Conservation (phyloP, 176 grass and related monocot genomes). For the Oryza nivara region DNA sequence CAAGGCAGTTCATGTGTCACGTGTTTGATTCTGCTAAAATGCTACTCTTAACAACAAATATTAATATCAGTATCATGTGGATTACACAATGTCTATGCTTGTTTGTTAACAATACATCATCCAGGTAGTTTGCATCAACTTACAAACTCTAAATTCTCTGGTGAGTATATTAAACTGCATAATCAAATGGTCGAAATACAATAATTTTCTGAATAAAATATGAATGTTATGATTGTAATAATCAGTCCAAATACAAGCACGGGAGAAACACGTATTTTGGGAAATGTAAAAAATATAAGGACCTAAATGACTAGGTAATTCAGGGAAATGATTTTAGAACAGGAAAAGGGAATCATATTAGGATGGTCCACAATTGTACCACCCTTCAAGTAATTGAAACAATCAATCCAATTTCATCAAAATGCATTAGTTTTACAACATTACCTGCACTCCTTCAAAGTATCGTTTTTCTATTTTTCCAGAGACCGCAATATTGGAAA, state of each 20-base stretch:
- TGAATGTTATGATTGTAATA: conserved; percentile 7
- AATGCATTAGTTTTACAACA: conserved; percentile 23
- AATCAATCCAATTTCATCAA: conserved; percentile 19
- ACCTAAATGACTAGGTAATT: conserved; percentile 30
- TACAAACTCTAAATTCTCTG: not conserved
- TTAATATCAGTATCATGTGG: conserved; percentile 9
- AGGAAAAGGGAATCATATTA: conserved; percentile 14
- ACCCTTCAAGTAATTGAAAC: conserved; percentile 19
- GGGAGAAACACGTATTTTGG: conserved; percentile 13
- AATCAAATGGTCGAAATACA: conserved; percentile 19
- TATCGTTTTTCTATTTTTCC: conserved; percentile 95
- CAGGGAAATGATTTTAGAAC: conserved; percentile 17
- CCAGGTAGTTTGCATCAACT: not conserved
- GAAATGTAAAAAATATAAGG: not conserved
- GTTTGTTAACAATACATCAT: conserved; percentile 30
- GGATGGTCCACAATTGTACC: conserved; percentile 25
- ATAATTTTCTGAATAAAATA: conserved; percentile 24
- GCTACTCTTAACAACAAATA: not conserved
- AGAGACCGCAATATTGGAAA: conserved; percentile 96
- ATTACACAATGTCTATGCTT: conserved; percentile 22
- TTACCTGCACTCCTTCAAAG: conserved; percentile 98
- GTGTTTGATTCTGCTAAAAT: conserved; percentile 23
- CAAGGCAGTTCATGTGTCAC: not conserved
- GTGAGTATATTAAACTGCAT: conserved; percentile 9
- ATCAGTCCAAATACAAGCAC: conserved; percentile 4